Evolutionary conservation across 2,329 filamentous ascomycete genomes (phyloP).

Genomic region (Neofusicoccum parvum): DNA sequence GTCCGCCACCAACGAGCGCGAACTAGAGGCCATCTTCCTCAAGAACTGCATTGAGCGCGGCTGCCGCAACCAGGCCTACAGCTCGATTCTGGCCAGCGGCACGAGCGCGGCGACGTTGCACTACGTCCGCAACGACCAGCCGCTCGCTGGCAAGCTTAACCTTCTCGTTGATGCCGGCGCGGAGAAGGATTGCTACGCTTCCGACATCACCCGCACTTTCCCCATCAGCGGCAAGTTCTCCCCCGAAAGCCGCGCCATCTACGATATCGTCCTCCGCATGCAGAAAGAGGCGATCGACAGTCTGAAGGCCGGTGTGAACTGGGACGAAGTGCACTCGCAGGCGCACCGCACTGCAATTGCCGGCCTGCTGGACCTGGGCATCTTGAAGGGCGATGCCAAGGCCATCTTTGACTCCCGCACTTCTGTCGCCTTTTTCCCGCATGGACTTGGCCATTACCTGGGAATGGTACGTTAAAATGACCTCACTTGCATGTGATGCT

Average conservation of each 20-base stretch:
- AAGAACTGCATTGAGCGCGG: conserved; percentile 74
- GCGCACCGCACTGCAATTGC: conserved; percentile 83
- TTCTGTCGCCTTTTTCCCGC: conserved; percentile 54
- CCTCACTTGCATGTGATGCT: neutral
- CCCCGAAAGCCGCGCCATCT: conserved; percentile 56
- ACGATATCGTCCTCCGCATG: conserved; percentile 84
- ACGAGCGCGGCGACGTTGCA: conserved; percentile 74
- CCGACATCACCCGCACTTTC: conserved; percentile 80
- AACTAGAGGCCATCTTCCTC: conserved; percentile 81
- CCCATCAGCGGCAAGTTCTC: conserved; percentile 67
- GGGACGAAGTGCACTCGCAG: conserved; percentile 78
- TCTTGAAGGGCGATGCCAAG: conserved; percentile 64
- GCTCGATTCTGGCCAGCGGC: conserved; percentile 81
- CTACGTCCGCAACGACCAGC: conserved; percentile 61
- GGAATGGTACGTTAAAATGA: conserved; percentile 40
- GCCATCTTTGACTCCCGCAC: conserved; percentile 49
- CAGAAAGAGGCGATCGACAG: conserved; percentile 74
- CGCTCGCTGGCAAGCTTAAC: conserved; percentile 68
- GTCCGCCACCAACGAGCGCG: conserved; percentile 72
- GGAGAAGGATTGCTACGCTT: conserved; percentile 52
- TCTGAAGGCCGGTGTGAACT: conserved; percentile 73
- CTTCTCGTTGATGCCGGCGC: conserved; percentile 81
- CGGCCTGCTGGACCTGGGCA: conserved; percentile 73
- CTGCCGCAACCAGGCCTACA: conserved; percentile 82
- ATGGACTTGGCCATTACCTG: conserved; percentile 54